These are phyloP conservation scores for Wallacemonas collosoma DNA, from an alignment of 208 protist species.

Conservation along the genomic window DNA sequence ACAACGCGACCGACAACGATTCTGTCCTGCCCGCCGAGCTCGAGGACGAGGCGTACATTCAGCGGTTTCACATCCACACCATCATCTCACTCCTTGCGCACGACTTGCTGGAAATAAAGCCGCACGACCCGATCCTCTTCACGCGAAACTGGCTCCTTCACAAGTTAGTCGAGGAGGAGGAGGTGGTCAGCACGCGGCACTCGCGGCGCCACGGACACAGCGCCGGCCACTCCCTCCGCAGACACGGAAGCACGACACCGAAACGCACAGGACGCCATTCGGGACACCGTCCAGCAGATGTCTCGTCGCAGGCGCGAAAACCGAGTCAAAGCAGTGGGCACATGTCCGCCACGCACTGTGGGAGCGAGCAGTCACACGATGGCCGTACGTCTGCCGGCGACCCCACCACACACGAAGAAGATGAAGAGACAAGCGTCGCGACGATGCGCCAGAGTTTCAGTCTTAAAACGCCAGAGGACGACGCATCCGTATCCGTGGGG, in stretches of 20 bases:
- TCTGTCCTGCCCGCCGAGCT: conserved; percentile 15
- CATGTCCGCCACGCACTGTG: not conserved
- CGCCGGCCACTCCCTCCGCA: not conserved
- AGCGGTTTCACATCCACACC: conserved; percentile 43
- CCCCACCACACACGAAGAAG: not conserved
- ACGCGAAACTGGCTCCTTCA: conserved; percentile 55
- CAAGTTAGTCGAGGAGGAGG: not conserved
- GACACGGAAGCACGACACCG: not conserved
- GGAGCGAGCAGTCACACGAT: not conserved
- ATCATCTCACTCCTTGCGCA: conserved; percentile 52
- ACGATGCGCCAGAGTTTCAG: conserved; percentile 1
- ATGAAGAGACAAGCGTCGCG: not conserved
- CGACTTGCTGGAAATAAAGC: conserved; percentile 58
- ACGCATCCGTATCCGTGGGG: not conserved
- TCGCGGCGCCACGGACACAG: not conserved
- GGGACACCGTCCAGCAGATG: not conserved
- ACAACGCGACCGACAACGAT: not conserved
- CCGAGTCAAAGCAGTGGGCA: not conserved
- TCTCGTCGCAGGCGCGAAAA: not conserved
- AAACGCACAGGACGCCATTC: not conserved
- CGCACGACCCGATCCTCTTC: conserved; percentile 62
- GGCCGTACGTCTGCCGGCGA: not conserved
- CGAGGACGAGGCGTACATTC: conserved; percentile 64
- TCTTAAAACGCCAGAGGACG: not conserved
- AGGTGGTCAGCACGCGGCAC: not conserved